Evolutionary conservation across 2,329 filamentous ascomycete species (phyloP), one percentile per base, ranked within the genome.

Genomic region (Cercospora sp.): DNA sequence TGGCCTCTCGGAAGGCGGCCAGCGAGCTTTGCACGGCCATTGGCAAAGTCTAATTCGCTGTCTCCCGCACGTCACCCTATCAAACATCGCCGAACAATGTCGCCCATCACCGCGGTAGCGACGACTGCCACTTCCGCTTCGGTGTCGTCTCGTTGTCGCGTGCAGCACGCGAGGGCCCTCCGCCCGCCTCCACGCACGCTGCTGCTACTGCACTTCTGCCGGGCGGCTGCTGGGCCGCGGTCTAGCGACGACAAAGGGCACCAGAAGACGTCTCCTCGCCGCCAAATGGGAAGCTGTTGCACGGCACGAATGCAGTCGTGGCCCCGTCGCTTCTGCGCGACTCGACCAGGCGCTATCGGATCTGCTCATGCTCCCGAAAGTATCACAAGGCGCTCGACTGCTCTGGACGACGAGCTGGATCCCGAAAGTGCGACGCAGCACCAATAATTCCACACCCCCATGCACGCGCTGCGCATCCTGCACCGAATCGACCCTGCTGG

Each of bases 351-450:
- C 36, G 36, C 36, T n/a, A n/a, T 39, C 62, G 36, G 63, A 67
- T 67, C 63, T 53, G 45, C 67, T 63, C 59, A 57, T 70, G 70
- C 64, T 64, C 65, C 67, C 68, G 70, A 68, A 66, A 62, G 70
- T 69, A 60, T 61, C 63, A 70, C 68, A 70, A 60, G 65, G 70
- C 68, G 70, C 67, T 65, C 28, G 58, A 45, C 42, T 39, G 33
- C 63, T 64, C 66, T 67, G 66, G 58, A 60, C 66, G 31, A 66
- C 67, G 64, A 63, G 55, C 67, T 64, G 57, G 48, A 65, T 62
- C 36, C 66, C 66, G 68, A 67, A 30, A 16, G 66, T 70, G 64
- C 60, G 48, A 72, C 70, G 70, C 64, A 60, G 68, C 68, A 70
- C 68, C 70, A 70, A 72, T 72, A 68, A 69, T 63, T 57, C 33